Evolutionary conservation across 2,329 filamentous ascomycete species (phyloP).

Genomic region (Gliomastix tumulicola): DNA sequence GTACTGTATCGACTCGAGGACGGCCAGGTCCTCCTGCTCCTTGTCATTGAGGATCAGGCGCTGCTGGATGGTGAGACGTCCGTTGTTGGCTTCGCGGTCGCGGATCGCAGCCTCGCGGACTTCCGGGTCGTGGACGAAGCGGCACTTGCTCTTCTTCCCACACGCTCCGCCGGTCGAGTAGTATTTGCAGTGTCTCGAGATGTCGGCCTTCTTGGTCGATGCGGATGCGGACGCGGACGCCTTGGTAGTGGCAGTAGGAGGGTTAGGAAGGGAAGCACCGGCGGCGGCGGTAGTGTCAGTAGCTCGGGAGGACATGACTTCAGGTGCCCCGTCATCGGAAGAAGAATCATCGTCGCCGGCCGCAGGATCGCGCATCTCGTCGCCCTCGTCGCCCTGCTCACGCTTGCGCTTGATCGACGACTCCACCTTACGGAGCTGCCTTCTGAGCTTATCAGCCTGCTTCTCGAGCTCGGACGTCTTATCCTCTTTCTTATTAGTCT

Average conservation of each 20-base stretch:
- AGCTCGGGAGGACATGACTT: slow-evolving; percentile 38
- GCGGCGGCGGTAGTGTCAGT: slow-evolving; percentile 15
- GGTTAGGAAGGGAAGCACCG: slow-evolving; percentile 22
- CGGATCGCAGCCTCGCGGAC: slow-evolving; percentile 56
- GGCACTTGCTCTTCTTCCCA: slow-evolving; percentile 70
- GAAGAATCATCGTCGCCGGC: slow-evolving; percentile 38
- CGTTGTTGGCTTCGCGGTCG: slow-evolving; percentile 58
- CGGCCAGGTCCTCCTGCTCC: slow-evolving; percentile 59
- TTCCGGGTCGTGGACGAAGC: slow-evolving; percentile 61
- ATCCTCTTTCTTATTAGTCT: slow-evolving; percentile 43
- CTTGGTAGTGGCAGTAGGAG: slow-evolving; percentile 32
- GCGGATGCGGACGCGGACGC: background rate
- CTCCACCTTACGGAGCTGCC: slow-evolving; percentile 63
- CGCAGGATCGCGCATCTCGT: slow-evolving; percentile 52
- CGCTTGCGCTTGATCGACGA: slow-evolving; percentile 63
- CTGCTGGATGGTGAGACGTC: slow-evolving; percentile 59
- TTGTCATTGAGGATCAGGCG: slow-evolving; percentile 61
- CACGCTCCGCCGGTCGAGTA: slow-evolving; percentile 62
- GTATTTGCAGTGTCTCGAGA: slow-evolving; percentile 63
- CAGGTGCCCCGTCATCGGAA: slow-evolving; percentile 53
- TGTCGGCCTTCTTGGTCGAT: slow-evolving; percentile 39
- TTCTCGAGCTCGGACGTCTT: slow-evolving; percentile 55
- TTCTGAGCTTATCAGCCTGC: slow-evolving; percentile 55
- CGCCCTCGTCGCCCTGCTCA: slow-evolving; percentile 59
- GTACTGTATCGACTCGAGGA: slow-evolving; percentile 60